Conservation (phyloP, 2,329 filamentous ascomycete species). For the Tolypocladium tropicale region DNA sequence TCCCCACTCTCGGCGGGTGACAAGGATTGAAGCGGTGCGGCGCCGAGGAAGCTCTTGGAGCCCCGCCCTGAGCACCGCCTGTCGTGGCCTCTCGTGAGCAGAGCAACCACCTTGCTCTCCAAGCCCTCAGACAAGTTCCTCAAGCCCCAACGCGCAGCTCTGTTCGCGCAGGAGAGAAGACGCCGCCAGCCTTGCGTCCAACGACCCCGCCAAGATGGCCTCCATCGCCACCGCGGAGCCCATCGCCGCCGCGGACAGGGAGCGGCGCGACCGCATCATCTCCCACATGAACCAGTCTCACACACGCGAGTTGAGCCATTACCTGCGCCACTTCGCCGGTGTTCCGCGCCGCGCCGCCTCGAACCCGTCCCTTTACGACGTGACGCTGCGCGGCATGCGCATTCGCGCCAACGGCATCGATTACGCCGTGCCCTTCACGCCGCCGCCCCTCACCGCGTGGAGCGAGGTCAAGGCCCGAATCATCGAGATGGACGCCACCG, state of each 20-base stretch:
- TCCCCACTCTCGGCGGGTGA: background rate
- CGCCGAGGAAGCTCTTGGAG: background rate
- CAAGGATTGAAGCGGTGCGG: background rate
- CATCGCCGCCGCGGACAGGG: slow-evolving; percentile 15
- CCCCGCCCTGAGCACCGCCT: background rate
- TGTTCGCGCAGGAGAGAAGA: background rate
- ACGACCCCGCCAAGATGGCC: slow-evolving; percentile 7
- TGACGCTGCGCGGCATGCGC: slow-evolving; percentile 56
- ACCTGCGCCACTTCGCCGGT: slow-evolving; percentile 61
- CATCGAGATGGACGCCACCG: slow-evolving; percentile 56
- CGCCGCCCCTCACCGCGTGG: slow-evolving; percentile 59
- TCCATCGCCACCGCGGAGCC: slow-evolving; percentile 12
- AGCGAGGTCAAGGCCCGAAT: slow-evolving; percentile 59
- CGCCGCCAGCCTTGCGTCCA: background rate
- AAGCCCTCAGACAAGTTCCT: no score
- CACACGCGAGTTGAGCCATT: slow-evolving; percentile 60
- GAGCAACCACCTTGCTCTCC: background rate
- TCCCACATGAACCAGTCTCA: slow-evolving; percentile 86
- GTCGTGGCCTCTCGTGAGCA: background rate
- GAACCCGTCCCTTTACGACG: slow-evolving; percentile 47
- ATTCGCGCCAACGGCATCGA: slow-evolving; percentile 36
- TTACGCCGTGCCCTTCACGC: slow-evolving; percentile 52
- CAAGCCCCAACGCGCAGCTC: background rate
- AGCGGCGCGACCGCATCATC: slow-evolving; percentile 35
- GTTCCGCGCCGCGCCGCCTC: slow-evolving; percentile 43